A percentile compares a stretch with the other conserved stretches of the same genome.
Evolutionary conservation across 2,329 filamentous ascomycete species (phyloP).

Genomic region (Lasiodiplodia sp.): DNA sequence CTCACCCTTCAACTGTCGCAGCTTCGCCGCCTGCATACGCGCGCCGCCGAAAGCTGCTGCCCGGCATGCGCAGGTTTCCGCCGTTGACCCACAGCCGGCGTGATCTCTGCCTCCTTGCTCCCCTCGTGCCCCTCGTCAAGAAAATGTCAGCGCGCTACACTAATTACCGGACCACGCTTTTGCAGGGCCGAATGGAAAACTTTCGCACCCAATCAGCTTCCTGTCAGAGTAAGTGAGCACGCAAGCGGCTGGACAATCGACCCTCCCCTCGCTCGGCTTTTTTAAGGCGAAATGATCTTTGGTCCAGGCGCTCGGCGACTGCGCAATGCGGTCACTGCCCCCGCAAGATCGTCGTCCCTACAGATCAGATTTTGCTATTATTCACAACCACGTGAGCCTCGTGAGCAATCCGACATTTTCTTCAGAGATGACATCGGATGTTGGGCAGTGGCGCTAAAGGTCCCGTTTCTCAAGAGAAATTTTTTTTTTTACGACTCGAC

Average conservation of each 20-base stretch:
- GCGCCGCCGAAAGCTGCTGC: slow-evolving; percentile 20
- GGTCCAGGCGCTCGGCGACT: slow-evolving; percentile 19
- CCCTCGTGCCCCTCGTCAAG: slow-evolving; percentile 18
- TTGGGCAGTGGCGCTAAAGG: not conserved
- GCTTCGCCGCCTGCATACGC: slow-evolving; percentile 18
- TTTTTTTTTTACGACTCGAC: not conserved
- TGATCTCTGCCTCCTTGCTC: slow-evolving; percentile 21
- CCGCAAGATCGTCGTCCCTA: slow-evolving; percentile 25
- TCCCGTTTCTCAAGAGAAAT: not conserved
- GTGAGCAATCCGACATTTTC: not conserved
- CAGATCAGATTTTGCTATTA: slow-evolving; percentile 21
- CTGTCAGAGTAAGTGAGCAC: slow-evolving; percentile 19
- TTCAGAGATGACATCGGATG: slow-evolving; percentile 12
- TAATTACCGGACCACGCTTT: slow-evolving; percentile 18
- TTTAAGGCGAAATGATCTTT: slow-evolving; percentile 15
- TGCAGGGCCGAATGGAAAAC: slow-evolving; percentile 22
- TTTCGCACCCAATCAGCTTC: slow-evolving; percentile 25
- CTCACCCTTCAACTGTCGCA: slow-evolving; percentile 15
- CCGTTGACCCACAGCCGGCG: slow-evolving; percentile 17
- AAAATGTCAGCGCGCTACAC: slow-evolving; percentile 12
- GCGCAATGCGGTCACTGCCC: slow-evolving; percentile 27
- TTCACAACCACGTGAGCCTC: slow-evolving; percentile 8
- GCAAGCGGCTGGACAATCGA: slow-evolving; percentile 24
- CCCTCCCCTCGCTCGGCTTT: slow-evolving; percentile 12
- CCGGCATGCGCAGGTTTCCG: slow-evolving; percentile 24